These are phyloP conservation scores for Myxozyma nipponensis DNA, from an alignment of 805 yeast genomes.

Conservation along the genomic window DNA sequence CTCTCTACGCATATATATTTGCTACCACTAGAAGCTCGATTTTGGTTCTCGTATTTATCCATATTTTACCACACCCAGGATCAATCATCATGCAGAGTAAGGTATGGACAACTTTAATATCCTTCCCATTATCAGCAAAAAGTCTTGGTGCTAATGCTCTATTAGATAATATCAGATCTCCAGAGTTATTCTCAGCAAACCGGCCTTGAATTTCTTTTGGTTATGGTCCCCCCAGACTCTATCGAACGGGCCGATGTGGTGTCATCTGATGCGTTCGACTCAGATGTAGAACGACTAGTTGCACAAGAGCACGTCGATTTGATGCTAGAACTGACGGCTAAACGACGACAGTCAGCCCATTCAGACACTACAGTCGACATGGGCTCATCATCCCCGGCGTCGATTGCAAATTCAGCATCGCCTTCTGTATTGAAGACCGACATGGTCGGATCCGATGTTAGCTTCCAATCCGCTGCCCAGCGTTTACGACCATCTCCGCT, in stretches of 20 bases:
- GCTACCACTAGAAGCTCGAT: no score
- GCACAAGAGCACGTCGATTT: background rate
- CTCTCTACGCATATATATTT: no score
- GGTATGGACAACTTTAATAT: no score
- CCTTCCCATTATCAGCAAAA: no score
- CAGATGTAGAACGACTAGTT: background rate
- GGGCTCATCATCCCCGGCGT: background rate
- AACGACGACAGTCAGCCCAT: background rate
- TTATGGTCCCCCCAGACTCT: background rate
- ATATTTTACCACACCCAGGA: no score
- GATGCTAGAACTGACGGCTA: background rate
- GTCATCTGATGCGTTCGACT: slow-evolving; percentile 1
- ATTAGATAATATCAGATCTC: background rate
- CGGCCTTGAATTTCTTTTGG: background rate
- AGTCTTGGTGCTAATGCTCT: no score
- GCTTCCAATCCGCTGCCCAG: slow-evolving; percentile 12
- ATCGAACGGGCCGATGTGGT: background rate
- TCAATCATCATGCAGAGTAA: no score
- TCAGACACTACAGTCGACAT: no score
- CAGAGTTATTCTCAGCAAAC: background rate
- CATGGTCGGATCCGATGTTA: no score
- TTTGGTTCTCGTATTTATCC: no score
- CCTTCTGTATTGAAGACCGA: background rate
- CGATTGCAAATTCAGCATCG: background rate
- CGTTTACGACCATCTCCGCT: slow-evolving; percentile 13